Base-by-base conservation (phyloP, 192 early-diverging fungal species). In the Diversispora eburnea region DNA sequence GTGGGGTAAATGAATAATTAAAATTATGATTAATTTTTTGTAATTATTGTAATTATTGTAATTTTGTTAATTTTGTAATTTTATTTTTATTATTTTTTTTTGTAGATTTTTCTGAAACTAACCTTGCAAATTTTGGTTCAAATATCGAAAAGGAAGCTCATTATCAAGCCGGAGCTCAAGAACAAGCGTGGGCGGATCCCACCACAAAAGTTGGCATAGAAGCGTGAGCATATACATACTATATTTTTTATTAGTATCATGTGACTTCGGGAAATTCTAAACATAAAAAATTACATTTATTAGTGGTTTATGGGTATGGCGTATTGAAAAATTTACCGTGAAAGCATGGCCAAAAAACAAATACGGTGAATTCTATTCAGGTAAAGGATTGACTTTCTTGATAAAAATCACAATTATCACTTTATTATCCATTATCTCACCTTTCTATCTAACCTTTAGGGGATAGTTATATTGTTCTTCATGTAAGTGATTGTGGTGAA, bases 281-380 rank as follows among this genome's bases (percentile, higher is more conserved):
- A 51, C 0, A 52, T 68, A 19, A 8, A 22, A 12, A 22, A 61
- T 47, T 68, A 39, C 13, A 25, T 48, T 22, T 54, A 15, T n/a
- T 61, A 88, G 84, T 25, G 90, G 91, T 33, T 79, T 92, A 45
- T 84, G 83, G 77, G 78, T 91, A 57, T 94, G 91, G 91, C 86
- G 93, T 61, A 89, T 94, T 54, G 91, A 93, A 78, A 76, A 89
- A 66, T 94, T 94, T 82, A 67, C 89, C 55, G 83, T 94, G 12
- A 83, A 89, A 19, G 61, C 89, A 52, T 84, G 85, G 66, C 86
- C 90, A 66, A 84, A 85, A 69, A 78, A 81, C 19, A 66, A 87
- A 8, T 86, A 84, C 62, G 93, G 93, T 4, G 64, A 70, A 15
- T 94, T 94, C 75, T 92, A 89, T 77, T 78, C 83, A 45, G 90